Evolutionary conservation across 2,329 filamentous ascomycete species (phyloP), one percentile per base, ranked within the genome.

Genomic region (Diaporthe aspalathi): DNA sequence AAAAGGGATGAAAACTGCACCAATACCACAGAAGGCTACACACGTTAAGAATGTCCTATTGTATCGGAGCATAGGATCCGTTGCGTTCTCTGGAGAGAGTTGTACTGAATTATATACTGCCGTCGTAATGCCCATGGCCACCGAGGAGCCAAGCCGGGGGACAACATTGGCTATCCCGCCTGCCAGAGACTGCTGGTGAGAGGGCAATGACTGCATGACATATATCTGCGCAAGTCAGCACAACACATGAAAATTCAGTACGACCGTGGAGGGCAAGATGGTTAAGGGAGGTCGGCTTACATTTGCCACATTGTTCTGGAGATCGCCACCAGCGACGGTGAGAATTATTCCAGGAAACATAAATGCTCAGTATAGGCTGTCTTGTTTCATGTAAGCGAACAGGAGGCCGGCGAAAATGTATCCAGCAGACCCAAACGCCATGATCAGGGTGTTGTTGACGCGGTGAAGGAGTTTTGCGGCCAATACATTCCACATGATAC

Each of bases 271-370:
- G 24, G 49, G 27, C 4, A 27, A 14, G 49, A 52, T 5, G 22
- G 49, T 52, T 16, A 20, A 53, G 24, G 27, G 27, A 53, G 27
- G 6, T 29, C 8, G 14, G 24, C 50, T 27, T 29, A 53, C 50
- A 53, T 53, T 53, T 53, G 50, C 50, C 7, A 53, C 50, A 16
- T 53, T 53, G 50, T 53, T 53, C 16, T 53, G 50, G 50, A 53
- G 50, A 53, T 53, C 50, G 50, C 50, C 50, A 1, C 50, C 50
- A 16, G 50, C 50, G 5, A 53, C 50, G 20, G 14, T 32, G 27
- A 53, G 50, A n/a, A 53, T 53, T 27, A 32, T 53, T 16, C 50
- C 50, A 9, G 50, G 50, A 32, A 53, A 53, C 16, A 53, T 53
- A 9, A 53, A 53, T 24, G 50, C 50, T 27, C 50, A 53, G 50